Base-by-base conservation (phyloP, 805 yeast genomes). In the Myxozyma geophila region DNA sequence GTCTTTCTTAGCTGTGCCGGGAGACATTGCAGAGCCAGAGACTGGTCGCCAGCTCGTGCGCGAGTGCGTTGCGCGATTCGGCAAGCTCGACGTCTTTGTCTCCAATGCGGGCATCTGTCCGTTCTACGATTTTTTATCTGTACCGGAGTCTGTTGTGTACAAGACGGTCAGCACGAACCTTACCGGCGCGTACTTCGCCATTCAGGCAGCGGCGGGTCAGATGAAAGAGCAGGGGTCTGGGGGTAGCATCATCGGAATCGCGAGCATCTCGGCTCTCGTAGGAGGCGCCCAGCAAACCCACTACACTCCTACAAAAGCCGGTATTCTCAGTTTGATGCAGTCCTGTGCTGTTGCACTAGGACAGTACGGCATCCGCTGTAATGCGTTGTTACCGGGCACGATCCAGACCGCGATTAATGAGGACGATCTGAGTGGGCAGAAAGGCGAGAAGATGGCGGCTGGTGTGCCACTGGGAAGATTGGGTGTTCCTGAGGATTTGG, bases 271-370 rank as follows among this genome's bases (percentile, higher is more conserved):
- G 62, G 82, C 82, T 0, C 70, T 80, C 9, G 82, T 80, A 7
- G 83, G 83, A 19, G 83, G 83, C 35, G 82, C 78, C 7, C 68
- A 70, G 48, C 83, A 80, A 64, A 77, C 80, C 3, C 82, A 80
- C 66, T 80, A 80, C 69, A 78, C 81, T n/a, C 82, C 83, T 17
- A 79, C 83, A 12, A 80, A 80, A 62, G 82, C 82, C 15, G 83
- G 81, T 17, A 73, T 80, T 48, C 68, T 79, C 54, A 77, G 80
- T 19, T 70, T 80, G 65, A 80, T 79, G 76, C 82, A 80, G 68
- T 75, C 81, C 15, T 73, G 74, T 39, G 83, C 83, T 1, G 76
- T 78, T 62, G 80, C 81, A 1, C 74, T 80, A 39, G 82, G 82
- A 1, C 71, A 76, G 52, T 76, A 77, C 63, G 80, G 81, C 7